Evolutionary conservation across 805 yeast genomes (phyloP).

Genomic region (Saccharomycopsis fibuligera): DNA sequence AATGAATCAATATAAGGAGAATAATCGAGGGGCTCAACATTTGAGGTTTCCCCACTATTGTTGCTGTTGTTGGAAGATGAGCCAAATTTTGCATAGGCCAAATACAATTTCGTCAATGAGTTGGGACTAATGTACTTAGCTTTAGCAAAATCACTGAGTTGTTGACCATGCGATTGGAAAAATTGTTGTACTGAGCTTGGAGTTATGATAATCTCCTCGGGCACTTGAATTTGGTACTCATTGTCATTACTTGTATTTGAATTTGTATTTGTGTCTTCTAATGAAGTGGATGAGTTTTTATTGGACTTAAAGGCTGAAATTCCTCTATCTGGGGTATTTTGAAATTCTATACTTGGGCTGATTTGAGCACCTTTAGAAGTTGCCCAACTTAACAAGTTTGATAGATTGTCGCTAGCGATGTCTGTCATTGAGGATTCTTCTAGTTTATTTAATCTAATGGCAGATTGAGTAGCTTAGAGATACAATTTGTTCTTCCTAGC

Average conservation of each 20-base stretch:
- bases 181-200: background rate
- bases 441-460: too few species aligned
- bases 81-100: conserved; percentile 1
- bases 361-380: conserved; percentile 33
- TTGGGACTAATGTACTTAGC: conserved; percentile 7
- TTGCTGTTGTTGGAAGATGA: background rate
- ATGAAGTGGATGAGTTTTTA: background rate
- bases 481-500: background rate
- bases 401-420: conserved; percentile 9
- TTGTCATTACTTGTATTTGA: conserved; percentile 32
- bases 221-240: conserved; percentile 27
- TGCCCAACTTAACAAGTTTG: conserved; percentile 33
- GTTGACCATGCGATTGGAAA: conserved; percentile 6
- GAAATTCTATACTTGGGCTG: conserved; percentile 31
- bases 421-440: background rate
- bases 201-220: conserved; percentile 8
- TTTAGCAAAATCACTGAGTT: background rate
- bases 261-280: conserved; percentile 18
- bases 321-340: conserved; percentile 30
- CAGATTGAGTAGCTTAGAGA: too few species aligned
- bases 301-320: conserved; percentile 28
- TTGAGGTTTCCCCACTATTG: too few species aligned
- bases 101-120: conserved; percentile 12
- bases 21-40: background rate
- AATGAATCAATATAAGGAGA: conserved; percentile 10